Percentiles rank a stretch among this genome's conserved stretches.
Conservation (phyloP, 2,329 filamentous ascomycete species). For the Hypocrella siamensis region DNA sequence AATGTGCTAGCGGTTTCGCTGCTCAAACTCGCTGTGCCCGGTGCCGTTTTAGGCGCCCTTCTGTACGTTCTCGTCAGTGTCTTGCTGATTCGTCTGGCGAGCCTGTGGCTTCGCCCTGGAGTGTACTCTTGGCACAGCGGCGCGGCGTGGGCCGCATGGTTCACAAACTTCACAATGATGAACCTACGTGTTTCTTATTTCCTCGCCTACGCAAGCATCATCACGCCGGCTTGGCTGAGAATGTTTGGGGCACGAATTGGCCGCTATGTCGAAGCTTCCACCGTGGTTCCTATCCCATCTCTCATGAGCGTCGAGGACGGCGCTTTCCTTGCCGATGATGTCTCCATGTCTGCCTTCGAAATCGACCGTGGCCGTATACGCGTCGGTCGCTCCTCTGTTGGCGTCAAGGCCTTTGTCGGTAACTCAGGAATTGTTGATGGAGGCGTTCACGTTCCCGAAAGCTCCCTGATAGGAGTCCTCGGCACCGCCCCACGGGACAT, state of each 20-base stretch:
- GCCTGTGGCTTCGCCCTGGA: constrained; percentile 5
- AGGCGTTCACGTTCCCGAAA: constrained; percentile 5
- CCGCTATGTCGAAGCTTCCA: constrained; percentile 7
- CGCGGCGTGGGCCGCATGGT: constrained; percentile 8
- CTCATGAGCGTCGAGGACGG: constrained; percentile 7
- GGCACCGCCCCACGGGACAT: constrained; percentile 6
- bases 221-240: constrained; percentile 7
- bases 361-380: constrained; percentile 5
- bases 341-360: constrained; percentile 7
- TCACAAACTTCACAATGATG: constrained; percentile 6
- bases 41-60: constrained; percentile 4
- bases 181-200: constrained; percentile 5
- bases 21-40: constrained; percentile 4
- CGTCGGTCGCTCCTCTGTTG: constrained; percentile 5
- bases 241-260: constrained; percentile 7
- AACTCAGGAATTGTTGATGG: constrained; percentile 9
- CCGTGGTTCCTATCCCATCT: constrained; percentile 7
- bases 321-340: constrained; percentile 9
- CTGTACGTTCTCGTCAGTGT: constrained; percentile 1
- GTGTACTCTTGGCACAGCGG: constrained; percentile 8
- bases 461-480: constrained; percentile 7
- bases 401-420: constrained; percentile 7
- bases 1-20: constrained; percentile 2
- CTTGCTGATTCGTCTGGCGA: constrained; percentile 4
- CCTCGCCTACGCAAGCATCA: constrained; percentile 8